These are phyloP conservation scores for Barnettozyma botsteinii DNA, from an alignment of 805 yeast genomes.

Conservation along the genomic window DNA sequence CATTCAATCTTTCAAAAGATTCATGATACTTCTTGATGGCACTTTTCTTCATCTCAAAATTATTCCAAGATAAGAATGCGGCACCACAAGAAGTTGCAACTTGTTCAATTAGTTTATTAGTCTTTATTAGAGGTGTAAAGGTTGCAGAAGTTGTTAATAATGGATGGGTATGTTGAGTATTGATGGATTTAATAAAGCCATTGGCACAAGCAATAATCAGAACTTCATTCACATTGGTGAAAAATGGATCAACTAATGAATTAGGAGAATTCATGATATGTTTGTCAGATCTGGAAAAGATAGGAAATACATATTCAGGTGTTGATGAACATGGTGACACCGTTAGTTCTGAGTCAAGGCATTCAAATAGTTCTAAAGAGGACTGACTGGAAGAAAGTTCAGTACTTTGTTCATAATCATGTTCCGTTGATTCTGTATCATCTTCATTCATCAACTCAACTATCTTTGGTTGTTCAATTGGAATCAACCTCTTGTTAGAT, in stretches of 20 bases:
- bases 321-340: neutral
- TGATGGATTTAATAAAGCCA: slow-evolving; percentile 36
- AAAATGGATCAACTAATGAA: slow-evolving; percentile 3
- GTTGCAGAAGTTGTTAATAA: slow-evolving; percentile 35
- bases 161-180: slow-evolving; percentile 38
- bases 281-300: neutral
- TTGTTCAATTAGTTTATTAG: slow-evolving; percentile 27
- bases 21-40: slow-evolving; percentile 23
- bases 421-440: too few species aligned
- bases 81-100: slow-evolving; percentile 39
- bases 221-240: slow-evolving; percentile 6
- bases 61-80: slow-evolving; percentile 31
- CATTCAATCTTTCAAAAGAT: slow-evolving; percentile 16
- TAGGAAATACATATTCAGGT: slow-evolving; percentile 2
- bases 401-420: too few species aligned
- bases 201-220: slow-evolving; percentile 29
- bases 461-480: too few species aligned
- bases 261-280: too few species aligned
- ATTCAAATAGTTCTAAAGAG: neutral
- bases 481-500: too few species aligned
- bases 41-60: slow-evolving; percentile 23
- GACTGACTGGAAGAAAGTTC: too few species aligned
- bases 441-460: too few species aligned
- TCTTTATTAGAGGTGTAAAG: slow-evolving; percentile 31
- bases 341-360: neutral